phyloP scores from a whole-genome alignment of 257 asterid genomes.

The Leonotis leonurus region DNA sequence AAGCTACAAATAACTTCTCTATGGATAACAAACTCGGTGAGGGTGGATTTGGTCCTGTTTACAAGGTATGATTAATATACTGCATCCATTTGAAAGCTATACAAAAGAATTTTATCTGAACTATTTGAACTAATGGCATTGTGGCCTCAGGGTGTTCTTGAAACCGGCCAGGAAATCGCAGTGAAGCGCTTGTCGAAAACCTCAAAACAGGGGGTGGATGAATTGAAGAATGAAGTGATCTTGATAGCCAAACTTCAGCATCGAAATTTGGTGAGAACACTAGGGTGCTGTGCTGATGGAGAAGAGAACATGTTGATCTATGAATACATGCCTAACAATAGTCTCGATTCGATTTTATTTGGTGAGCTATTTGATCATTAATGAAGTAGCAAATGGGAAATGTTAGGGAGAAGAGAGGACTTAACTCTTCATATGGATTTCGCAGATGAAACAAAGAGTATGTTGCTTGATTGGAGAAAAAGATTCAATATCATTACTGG shows the following conservation, averaged over 20 bases:
- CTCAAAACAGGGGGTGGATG: background rate
- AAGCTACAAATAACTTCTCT: conserved; percentile 7
- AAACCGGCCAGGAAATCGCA: conserved; percentile 2
- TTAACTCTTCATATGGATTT: background rate
- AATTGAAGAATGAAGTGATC: conserved; percentile 16
- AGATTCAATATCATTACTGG: conserved; percentile 6
- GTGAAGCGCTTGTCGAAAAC: conserved; percentile 5
- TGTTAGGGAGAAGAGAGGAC: no score
- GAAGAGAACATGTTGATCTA: conserved; percentile 16
- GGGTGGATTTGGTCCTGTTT: conserved; percentile 19
- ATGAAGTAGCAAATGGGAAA: no score
- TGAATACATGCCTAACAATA: conserved; percentile 15
- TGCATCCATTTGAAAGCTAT: background rate
- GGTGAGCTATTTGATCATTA: background rate
- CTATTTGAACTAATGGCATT: no score
- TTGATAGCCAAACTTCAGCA: conserved; percentile 19
- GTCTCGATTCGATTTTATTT: conserved; percentile 1
- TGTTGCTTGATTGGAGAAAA: background rate
- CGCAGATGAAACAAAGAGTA: background rate
- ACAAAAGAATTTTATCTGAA: background rate
- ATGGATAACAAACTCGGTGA: conserved; percentile 3
- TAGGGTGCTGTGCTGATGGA: conserved; percentile 8
- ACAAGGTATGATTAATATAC: background rate
- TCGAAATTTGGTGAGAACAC: conserved; percentile 13
- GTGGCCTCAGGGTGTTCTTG: background rate